These are phyloP conservation scores for Basidiobolus meristosporus DNA, from an alignment of 371 early-diverging fungal genomes.

Conservation along the genomic window DNA sequence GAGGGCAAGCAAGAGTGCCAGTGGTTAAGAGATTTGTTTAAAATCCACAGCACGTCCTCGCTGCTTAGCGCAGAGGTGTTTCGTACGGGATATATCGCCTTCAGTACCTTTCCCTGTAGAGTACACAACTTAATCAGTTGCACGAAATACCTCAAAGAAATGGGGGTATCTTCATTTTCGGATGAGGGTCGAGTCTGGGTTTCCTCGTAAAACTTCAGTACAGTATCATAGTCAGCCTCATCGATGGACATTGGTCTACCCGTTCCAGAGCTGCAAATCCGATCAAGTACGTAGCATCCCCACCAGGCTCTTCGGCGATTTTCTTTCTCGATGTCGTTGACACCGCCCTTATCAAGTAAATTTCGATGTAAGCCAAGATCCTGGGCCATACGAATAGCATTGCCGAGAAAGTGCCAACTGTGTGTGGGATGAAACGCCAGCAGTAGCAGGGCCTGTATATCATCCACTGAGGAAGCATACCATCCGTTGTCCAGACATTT, in stretches of 20 bases:
- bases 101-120: no score
- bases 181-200: no score
- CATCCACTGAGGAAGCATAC: background rate
- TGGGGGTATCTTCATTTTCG: no score
- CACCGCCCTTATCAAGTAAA: background rate
- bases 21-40: no score
- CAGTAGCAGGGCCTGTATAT: slow-evolving; percentile 11
- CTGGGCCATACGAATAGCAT: slow-evolving; percentile 41
- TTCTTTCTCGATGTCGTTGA: slow-evolving; percentile 28
- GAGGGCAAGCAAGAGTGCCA: no score
- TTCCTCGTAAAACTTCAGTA: slow-evolving; percentile 14
- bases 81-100: no score
- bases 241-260: slow-evolving; percentile 23
- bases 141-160: no score
- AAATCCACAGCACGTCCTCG: no score
- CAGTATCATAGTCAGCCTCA: slow-evolving; percentile 24
- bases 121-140: no score
- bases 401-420: slow-evolving; percentile 13
- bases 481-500: slow-evolving; percentile 1
- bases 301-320: slow-evolving; percentile 37
- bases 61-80: no score
- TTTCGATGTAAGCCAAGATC: slow-evolving; percentile 45
- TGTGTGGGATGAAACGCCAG: slow-evolving; percentile 2
- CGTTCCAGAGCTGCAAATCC: slow-evolving; percentile 14
- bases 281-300: slow-evolving; percentile 32